Percentiles rank a stretch among this genome's conserved stretches.
Conservation (phyloP, 805 yeast species). For the Yarrowia sp. region DNA sequence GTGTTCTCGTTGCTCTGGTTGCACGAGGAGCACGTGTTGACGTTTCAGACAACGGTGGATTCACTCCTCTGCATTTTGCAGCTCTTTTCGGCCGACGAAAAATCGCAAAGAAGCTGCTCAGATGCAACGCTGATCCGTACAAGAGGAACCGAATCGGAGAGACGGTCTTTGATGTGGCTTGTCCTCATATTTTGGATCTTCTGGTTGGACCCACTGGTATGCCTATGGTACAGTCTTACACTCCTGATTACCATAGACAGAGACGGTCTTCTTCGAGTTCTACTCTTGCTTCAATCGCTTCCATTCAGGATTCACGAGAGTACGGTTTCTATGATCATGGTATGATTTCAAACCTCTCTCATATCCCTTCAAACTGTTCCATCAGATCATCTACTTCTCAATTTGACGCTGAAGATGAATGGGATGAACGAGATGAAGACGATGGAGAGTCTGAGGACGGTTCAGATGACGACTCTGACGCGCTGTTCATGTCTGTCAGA, state of each 20-base stretch:
- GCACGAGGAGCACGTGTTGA: conserved; percentile 59
- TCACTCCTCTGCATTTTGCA: conserved; percentile 86
- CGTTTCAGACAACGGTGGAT: conserved; percentile 72
- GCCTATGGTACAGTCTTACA: not conserved
- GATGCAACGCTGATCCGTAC: conserved; percentile 26
- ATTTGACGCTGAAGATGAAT: conserved; percentile 25
- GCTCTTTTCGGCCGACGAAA: conserved; percentile 70
- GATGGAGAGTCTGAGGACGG: conserved; percentile 2
- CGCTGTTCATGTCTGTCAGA: conserved; percentile 12
- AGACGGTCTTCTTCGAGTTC: conserved; percentile 32
- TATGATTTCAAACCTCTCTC: conserved; percentile 13
- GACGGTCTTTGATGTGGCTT: conserved; percentile 6
- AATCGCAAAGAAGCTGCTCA: conserved; percentile 56
- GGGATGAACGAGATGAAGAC: conserved; percentile 15
- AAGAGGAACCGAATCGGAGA: conserved; percentile 13
- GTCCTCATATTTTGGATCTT: conserved; percentile 14
- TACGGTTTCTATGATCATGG: conserved; percentile 23
- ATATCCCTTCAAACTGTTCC: conserved; percentile 8
- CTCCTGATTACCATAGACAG: not conserved
- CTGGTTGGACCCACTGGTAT: not conserved
- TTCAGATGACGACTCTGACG: conserved; percentile 1
- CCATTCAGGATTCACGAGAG: conserved; percentile 17
- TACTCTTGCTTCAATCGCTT: conserved; percentile 29
- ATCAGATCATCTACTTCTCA: conserved; percentile 11
- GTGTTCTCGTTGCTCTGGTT: conserved; percentile 63